Evolutionary conservation across 768 basidiomycete genomes (phyloP).

Genomic region (Suillus occidentalis): DNA sequence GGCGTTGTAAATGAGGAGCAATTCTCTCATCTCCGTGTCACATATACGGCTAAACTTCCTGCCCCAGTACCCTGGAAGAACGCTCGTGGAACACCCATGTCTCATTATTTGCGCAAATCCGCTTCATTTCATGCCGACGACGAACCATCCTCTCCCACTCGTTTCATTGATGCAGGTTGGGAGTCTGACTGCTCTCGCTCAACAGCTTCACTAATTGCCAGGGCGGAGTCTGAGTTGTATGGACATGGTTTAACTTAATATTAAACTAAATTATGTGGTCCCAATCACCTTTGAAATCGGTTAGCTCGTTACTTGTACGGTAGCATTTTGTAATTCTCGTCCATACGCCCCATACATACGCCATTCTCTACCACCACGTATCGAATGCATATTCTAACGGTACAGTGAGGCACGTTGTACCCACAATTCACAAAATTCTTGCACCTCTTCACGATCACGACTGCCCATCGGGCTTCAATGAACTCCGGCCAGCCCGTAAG

Average conservation of each 20-base stretch:
- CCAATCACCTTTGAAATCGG: background rate
- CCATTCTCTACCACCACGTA: background rate
- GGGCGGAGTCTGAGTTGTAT: background rate
- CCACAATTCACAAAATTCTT: constrained; percentile 13
- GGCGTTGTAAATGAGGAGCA: constrained; percentile 31
- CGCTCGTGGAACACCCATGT: constrained; percentile 33
- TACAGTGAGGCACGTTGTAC: constrained; percentile 7
- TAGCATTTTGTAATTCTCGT: constrained; percentile 10
- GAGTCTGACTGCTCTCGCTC: constrained; percentile 49
- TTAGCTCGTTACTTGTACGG: background rate
- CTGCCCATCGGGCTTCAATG: constrained; percentile 78
- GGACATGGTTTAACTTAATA: constrained; percentile 2
- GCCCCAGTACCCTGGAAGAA: constrained; percentile 36
- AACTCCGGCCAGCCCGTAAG: constrained; percentile 83
- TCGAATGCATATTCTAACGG: background rate
- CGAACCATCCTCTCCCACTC: constrained; percentile 44
- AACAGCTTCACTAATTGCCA: constrained; percentile 14
- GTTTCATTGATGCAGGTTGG: constrained; percentile 58
- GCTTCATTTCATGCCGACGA: constrained; percentile 39
- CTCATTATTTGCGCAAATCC: constrained; percentile 39
- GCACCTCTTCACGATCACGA: constrained; percentile 45
- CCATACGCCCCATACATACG: background rate
- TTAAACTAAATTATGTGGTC: constrained; percentile 4
- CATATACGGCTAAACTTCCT: constrained; percentile 35
- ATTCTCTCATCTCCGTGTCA: constrained; percentile 38